Evolutionary conservation across 176 grass and related monocot genomes (phyloP).

Genomic region (Eleusine coracana): DNA sequence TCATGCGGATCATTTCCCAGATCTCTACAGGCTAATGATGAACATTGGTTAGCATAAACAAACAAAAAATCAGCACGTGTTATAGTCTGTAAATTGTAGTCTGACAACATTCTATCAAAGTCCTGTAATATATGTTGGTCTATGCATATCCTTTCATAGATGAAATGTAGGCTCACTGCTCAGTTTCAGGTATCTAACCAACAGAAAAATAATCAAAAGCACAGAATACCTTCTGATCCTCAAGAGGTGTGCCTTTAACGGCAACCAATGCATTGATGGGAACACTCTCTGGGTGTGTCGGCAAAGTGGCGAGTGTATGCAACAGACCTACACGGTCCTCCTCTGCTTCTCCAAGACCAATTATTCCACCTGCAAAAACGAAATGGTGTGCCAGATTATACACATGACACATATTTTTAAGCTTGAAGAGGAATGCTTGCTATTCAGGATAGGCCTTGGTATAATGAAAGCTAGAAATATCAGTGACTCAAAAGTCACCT

Average conservation of each 20-base stretch:
- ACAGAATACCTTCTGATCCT: conserved; percentile 87
- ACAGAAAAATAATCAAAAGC: conserved; percentile 15
- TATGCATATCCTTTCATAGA: not conserved
- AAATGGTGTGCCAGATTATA: conserved; percentile 21
- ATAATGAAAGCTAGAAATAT: conserved; percentile 19
- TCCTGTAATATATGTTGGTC: not conserved
- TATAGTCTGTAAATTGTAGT: not conserved
- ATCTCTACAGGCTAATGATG: conserved; percentile 83
- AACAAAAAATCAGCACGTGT: not conserved
- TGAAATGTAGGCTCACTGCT: not conserved
- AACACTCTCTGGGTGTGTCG: conserved; percentile 90
- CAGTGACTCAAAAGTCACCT: conserved; percentile 48
- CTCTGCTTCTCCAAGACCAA: conserved; percentile 91
- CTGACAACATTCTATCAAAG: not conserved
- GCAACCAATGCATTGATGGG: conserved; percentile 96
- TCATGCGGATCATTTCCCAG: conserved; percentile 99
- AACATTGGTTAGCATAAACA: conserved; percentile 25
- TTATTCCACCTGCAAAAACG: conserved; percentile 74
- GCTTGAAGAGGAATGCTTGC: not conserved
- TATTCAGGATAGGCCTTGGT: not conserved
- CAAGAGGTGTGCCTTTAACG: conserved; percentile 93
- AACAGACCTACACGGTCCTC: conserved; percentile 92
- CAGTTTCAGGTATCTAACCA: not conserved
- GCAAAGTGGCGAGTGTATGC: conserved; percentile 90
- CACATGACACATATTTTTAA: not conserved